phyloP scores from a whole-genome alignment of 768 basidiomycete species.

The Mycena leptocephala region DNA sequence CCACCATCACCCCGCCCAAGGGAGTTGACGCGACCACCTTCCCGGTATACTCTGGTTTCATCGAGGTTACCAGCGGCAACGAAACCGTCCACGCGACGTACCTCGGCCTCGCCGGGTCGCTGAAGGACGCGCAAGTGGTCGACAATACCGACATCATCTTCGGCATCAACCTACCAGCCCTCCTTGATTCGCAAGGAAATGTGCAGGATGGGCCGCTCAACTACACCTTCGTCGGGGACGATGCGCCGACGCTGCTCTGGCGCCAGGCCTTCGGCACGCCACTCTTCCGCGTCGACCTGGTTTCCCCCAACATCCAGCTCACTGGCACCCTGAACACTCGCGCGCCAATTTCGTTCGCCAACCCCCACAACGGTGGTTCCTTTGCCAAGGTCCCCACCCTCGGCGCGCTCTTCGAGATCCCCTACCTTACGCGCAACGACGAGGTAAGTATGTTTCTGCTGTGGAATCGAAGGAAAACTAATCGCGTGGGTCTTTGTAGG shows the following conservation, averaged over 20 bases:
- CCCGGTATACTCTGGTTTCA: constrained; percentile 65
- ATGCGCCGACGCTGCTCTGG: constrained; percentile 60
- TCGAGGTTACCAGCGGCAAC: constrained; percentile 47
- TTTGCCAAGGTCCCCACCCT: constrained; percentile 47
- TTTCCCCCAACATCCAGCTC: constrained; percentile 58
- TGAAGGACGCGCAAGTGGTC: constrained; percentile 66
- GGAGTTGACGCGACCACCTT: constrained; percentile 56
- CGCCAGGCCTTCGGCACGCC: constrained; percentile 68
- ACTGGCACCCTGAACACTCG: constrained; percentile 55
- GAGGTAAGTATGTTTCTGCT: background rate
- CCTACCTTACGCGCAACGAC: constrained; percentile 27
- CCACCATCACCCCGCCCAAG: constrained; percentile 63
- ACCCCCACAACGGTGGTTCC: constrained; percentile 50
- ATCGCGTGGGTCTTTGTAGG: background rate
- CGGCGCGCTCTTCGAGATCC: constrained; percentile 20
- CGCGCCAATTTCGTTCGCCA: constrained; percentile 56
- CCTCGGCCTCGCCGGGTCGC: constrained; percentile 52
- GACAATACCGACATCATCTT: constrained; percentile 67
- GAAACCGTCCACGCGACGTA: constrained; percentile 52
- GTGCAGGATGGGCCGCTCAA: constrained; percentile 57
- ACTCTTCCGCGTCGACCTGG: constrained; percentile 64
- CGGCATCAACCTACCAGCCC: constrained; percentile 58
- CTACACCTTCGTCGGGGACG: constrained; percentile 62
- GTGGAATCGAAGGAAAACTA: background rate
- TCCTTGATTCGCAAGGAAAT: constrained; percentile 58